These are phyloP conservation scores for Amphirosellinia nigrospora DNA, from an alignment of 495 filamentous ascomycete species.

Conservation along the genomic window DNA sequence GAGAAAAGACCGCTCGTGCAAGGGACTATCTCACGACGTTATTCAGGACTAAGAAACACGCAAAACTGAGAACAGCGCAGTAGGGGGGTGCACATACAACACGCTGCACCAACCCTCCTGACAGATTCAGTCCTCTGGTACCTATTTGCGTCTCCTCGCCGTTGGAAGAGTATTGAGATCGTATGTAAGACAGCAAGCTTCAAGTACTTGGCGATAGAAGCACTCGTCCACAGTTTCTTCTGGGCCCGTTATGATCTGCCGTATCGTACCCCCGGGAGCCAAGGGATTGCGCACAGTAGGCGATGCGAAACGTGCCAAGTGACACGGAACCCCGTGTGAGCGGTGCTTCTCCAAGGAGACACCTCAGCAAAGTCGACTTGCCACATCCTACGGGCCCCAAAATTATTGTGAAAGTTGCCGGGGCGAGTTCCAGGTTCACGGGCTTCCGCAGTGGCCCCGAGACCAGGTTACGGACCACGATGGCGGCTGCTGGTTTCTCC, in stretches of 20 bases:
- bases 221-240: no score
- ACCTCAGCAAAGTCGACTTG: conserved; percentile 47
- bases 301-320: conserved; percentile 28
- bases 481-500: not conserved
- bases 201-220: conserved; percentile 60
- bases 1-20: conserved; percentile 48
- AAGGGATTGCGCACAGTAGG: conserved; percentile 43
- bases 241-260: no score
- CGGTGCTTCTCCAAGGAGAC: conserved; percentile 43
- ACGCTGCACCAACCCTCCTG: conserved; percentile 71
- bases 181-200: conserved; percentile 62
- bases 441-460: conserved; percentile 26
- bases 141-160: conserved; percentile 67
- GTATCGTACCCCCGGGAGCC: conserved; percentile 33
- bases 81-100: no score
- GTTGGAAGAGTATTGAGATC: conserved; percentile 62
- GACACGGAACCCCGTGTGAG: conserved; percentile 38
- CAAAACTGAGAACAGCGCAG: no score
- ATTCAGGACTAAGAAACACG: no score
- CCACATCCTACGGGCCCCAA: conserved; percentile 50
- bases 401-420: conserved; percentile 32
- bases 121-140: conserved; percentile 67
- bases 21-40: no score
- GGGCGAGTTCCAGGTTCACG: conserved; percentile 28
- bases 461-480: conserved; percentile 12